Evolutionary conservation across 2,329 filamentous ascomycete genomes (phyloP).

Genomic region (Amphichorda felina): DNA sequence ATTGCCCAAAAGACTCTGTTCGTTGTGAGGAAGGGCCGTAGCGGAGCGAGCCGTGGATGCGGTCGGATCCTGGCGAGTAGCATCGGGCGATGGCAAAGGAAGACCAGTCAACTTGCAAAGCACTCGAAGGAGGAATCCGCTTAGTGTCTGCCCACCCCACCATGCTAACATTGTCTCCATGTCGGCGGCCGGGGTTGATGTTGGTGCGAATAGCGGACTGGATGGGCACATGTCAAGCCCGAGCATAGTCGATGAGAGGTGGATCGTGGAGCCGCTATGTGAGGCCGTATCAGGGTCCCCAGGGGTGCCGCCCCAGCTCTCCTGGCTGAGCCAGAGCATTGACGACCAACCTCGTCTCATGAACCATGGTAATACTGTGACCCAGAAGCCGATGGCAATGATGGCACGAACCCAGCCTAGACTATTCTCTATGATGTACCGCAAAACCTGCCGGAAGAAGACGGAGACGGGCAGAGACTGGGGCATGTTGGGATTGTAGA

Average conservation of each 20-base stretch:
- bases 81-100: conserved; percentile 9
- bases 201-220: conserved; percentile 19
- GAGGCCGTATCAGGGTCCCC: neutral
- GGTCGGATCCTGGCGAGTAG: neutral
- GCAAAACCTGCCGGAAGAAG: conserved; percentile 66
- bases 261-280: conserved; percentile 12
- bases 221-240: conserved; percentile 19
- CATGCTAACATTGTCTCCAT: conserved; percentile 15
- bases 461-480: conserved; percentile 66
- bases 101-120: conserved; percentile 8
- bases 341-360: conserved; percentile 90
- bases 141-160: conserved; percentile 1
- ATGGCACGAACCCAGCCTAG: conserved; percentile 68
- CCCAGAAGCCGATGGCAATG: conserved; percentile 78
- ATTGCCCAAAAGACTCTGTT: conserved; percentile 39
- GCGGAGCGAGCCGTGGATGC: neutral
- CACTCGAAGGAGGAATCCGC: neutral
- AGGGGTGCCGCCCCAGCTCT: conserved; percentile 26
- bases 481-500: conserved; percentile 93
- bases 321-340: conserved; percentile 90
- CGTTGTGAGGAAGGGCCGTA: no score
- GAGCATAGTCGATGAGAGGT: conserved; percentile 13
- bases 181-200: conserved; percentile 17
- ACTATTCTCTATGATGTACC: conserved; percentile 61
- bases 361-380: conserved; percentile 76